Base-by-base conservation (phyloP, 495 filamentous ascomycete genomes). In the Chaetomidium leptoderma region DNA sequence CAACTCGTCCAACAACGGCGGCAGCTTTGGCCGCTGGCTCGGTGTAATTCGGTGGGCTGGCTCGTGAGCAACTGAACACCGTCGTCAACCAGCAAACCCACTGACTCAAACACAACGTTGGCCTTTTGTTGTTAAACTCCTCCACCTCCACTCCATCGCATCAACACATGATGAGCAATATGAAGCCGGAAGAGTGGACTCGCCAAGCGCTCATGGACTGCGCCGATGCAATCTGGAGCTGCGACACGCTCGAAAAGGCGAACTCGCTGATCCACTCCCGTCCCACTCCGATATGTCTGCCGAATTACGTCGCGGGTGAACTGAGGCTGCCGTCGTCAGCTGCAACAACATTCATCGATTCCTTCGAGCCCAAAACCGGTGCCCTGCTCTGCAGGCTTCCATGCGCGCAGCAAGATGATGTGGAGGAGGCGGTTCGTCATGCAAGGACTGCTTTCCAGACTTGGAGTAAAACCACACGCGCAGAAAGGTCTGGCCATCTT, bases 391-490 rank as follows among this genome's bases (percentile, higher is more conserved):
- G 29, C 54, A 40, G 45, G n/a, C 33, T 68, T 1, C 63, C 63
- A 9, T 55, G 53, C 52, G 52, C 66, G 4, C 49, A 54, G 21
- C 17, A 44, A 2, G 51, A 33, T 2, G 57, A 49, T 23, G 59
- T 66, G 8, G 56, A 64, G 9, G 43, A 44, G 3, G 66, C 66
- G 4, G 59, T 64, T 24, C 35, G 33, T 6, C 27, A 51, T 23
- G 66, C 66, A 52, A 64, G 58, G 24, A 27, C 14, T 9, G 61
- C 63, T 6, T 69, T 69, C 48, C 53, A 53, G 3, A 39, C 59
- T 5, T 69, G 66, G 66, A 61, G 57, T 57, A 66, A 66, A 45
- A 64, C 63, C 0, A 27, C 63, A 4, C 63, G 66, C 3, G 50
- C 50, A 7, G 46, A 64, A 36, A 40, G 66, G 23, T 66, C 66